Conservation (phyloP, 208 protist genomes). For the Leishmania mexicana region DNA sequence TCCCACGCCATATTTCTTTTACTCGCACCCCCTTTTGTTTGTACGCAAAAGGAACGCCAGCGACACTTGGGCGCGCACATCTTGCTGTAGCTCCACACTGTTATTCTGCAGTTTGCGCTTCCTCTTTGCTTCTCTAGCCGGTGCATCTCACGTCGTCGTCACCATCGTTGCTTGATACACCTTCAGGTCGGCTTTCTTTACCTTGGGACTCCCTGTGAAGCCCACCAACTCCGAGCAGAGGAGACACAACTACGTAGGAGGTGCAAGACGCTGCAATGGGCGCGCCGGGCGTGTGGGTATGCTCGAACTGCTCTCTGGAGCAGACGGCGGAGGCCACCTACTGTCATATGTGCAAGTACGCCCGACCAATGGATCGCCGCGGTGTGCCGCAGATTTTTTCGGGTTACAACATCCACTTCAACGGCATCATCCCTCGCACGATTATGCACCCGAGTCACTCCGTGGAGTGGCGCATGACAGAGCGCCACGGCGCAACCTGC, state of each 20-base stretch:
- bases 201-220: not conserved
- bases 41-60: not conserved
- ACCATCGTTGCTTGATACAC: not conserved
- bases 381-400: constrained; percentile 88
- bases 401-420: constrained; percentile 86
- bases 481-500: constrained; percentile 85
- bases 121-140: not conserved
- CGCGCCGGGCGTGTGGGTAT: constrained; percentile 44
- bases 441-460: constrained; percentile 84
- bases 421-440: constrained; percentile 87
- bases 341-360: constrained; percentile 70
- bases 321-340: constrained; percentile 48
- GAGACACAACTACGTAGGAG: not conserved
- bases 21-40: too few relatives aligned
- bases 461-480: constrained; percentile 91
- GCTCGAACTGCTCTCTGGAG: constrained; percentile 60
- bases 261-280: not conserved
- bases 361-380: constrained; percentile 69
- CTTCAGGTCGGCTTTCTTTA: not conserved
- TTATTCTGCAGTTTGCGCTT: not conserved
- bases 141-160: not conserved
- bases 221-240: not conserved
- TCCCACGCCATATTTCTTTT: not conserved
- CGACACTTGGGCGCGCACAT: not conserved
- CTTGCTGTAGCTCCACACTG: not conserved